Evolutionary conservation across 345 rosid species (phyloP), one percentile per base, ranked within the genome.

Genomic region (Trapa bicornis): DNA sequence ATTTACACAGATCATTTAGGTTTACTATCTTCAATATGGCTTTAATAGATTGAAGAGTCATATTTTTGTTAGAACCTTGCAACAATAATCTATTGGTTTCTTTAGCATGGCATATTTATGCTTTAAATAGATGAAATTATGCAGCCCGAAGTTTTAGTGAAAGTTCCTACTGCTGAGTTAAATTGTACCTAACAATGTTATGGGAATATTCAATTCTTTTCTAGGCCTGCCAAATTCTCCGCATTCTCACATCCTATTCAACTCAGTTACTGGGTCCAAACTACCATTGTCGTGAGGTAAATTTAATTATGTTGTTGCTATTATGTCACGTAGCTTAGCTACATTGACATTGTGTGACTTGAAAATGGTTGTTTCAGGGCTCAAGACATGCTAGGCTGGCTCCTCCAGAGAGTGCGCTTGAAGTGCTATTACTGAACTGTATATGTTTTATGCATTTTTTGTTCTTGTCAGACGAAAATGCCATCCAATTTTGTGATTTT

Each of bases 191-290:
- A 22, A 54, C 35, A 54, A 54, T 54, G 60, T 63, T 62, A 66
- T 32, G 36, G 72, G 50, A 64, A 65, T 73, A 58, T 72, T 22
- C 53, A 32, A 48, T 60, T 66, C 62, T 33, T 71, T 73, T 61
- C 64, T 69, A 86, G 97, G 92, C 75, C 58, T 86, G 83, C 67
- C 97, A 91, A 73, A 70, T 76, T 72, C 86, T 88, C 67, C 89
- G 89, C 69, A 80, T 88, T 52, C 70, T 88, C 63, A 88, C 96
- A 39, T 88, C 88, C 76, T 91, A 83, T 78, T 80, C 92, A n/a
- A 88, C 97, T 16, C 96, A 85, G 83, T 84, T 91, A 74, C 97
- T 90, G 48, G 95, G 92, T 58, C 97, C 95, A 35, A 88, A 86
- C 72, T 90, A 90, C 74, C 97, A 91, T 69, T 91, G 97, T 68